Conservation (phyloP, 2,329 filamentous ascomycete genomes). For the Teratosphaeria nubilosa region DNA sequence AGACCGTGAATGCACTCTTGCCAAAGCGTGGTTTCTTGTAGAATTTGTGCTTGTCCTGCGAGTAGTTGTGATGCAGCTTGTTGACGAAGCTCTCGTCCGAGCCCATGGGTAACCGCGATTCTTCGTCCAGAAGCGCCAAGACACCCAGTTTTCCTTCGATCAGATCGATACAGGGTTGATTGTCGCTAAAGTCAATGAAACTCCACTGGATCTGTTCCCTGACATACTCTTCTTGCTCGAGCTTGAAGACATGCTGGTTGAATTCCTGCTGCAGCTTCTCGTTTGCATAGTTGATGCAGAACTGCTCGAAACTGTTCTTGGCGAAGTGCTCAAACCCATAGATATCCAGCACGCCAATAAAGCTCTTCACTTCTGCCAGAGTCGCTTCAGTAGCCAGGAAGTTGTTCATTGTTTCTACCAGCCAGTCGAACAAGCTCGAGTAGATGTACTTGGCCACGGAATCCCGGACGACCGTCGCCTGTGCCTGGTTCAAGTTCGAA, state of each 20-base stretch:
- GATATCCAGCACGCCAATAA: constrained; percentile 98
- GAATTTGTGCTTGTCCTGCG: constrained; percentile 82
- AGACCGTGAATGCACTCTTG: constrained; percentile 94
- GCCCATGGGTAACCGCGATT: constrained; percentile 92
- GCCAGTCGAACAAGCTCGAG: constrained; percentile 96
- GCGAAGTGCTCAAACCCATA: constrained; percentile 99
- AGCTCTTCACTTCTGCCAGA: constrained; percentile 68
- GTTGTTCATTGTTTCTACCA: constrained; percentile 92
- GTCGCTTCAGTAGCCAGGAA: constrained; percentile 86
- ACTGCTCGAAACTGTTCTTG: constrained; percentile 99
- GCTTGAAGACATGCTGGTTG: constrained; percentile 97
- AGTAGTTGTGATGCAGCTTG: constrained; percentile 91
- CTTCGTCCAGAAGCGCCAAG: constrained; percentile 84
- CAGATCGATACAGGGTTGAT: constrained; percentile 95
- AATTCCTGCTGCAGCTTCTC: constrained; percentile 99
- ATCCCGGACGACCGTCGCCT: constrained; percentile 87
- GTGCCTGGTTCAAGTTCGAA: constrained; percentile 86
- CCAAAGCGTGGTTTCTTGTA: constrained; percentile 98
- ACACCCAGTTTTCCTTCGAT: constrained; percentile 97
- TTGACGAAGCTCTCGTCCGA: constrained; percentile 94
- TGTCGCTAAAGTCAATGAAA: constrained; percentile 98
- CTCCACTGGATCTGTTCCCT: constrained; percentile 97
- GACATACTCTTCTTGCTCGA: constrained; percentile 96
- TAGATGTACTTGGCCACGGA: constrained; percentile 99
- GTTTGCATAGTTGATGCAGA: constrained; percentile 99